These are phyloP conservation scores for Kwoniella heveanensis DNA, from an alignment of 768 basidiomycete genomes.

Conservation along the genomic window DNA sequence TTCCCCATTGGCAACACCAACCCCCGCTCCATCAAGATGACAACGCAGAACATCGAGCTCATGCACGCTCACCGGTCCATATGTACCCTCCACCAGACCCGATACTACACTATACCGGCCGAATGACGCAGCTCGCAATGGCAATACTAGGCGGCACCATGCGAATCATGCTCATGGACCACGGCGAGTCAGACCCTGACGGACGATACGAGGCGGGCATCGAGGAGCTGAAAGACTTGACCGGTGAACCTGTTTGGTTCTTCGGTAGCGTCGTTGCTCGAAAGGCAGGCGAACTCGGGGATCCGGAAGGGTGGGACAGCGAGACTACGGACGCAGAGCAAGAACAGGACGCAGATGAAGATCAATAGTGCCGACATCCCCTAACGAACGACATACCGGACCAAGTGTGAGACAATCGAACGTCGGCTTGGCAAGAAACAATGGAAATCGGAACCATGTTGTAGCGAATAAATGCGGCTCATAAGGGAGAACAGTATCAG, in stretches of 20 bases:
- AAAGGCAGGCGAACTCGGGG: constrained; percentile 7
- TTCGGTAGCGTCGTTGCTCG: constrained; percentile 11
- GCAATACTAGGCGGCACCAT: constrained; percentile 17
- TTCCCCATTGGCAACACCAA: no score
- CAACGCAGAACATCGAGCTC: no score
- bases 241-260: constrained; percentile 15
- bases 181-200: constrained; percentile 14
- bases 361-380: no score
- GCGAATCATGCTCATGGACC: constrained; percentile 12
- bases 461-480: no score
- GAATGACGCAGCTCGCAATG: constrained; percentile 13
- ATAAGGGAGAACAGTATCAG: no score
- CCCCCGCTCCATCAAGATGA: no score
- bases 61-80: no score
- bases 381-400: no score
- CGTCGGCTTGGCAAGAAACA: no score
- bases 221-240: constrained; percentile 9
- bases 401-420: no score
- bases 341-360: neutral
- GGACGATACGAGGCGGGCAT: constrained; percentile 13
- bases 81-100: constrained; percentile 3
- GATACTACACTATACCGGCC: constrained; percentile 12
- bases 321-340: neutral
- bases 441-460: no score
- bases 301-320: neutral